Conservation (phyloP, 257 asterid genomes). For the Fraxinus quadrangulata region DNA sequence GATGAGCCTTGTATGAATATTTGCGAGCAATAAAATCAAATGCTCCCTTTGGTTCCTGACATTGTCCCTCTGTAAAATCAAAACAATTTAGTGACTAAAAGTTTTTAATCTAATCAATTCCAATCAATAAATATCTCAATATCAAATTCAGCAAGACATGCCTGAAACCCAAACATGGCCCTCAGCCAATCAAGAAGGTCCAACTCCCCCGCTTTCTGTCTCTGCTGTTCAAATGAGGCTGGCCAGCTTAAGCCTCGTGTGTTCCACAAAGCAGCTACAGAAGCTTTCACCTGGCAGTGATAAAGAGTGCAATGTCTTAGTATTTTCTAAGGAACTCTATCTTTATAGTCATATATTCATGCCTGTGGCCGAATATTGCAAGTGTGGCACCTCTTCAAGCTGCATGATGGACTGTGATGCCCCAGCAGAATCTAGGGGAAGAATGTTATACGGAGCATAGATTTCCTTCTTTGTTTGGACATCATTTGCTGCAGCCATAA, state of each 20-base stretch:
- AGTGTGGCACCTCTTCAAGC: conserved; percentile 81
- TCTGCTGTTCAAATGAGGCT: conserved; percentile 73
- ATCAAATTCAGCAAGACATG: conserved; percentile 38
- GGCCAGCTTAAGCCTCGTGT: conserved; percentile 84
- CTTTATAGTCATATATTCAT: neutral
- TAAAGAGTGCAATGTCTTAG: conserved; percentile 18
- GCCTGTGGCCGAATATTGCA: conserved; percentile 25
- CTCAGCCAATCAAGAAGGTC: conserved; percentile 98
- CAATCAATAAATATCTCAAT: neutral
- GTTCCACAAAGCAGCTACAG: conserved; percentile 70
- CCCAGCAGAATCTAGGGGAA: conserved; percentile 96
- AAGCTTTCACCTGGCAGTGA: conserved; percentile 76
- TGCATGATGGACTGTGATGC: conserved; percentile 94
- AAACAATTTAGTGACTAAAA: conserved; percentile 13
- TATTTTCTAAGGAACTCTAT: neutral
- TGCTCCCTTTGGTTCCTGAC: conserved; percentile 96
- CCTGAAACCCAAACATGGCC: conserved; percentile 99
- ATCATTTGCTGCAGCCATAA: conserved; percentile 96
- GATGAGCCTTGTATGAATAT: conserved; percentile 80
- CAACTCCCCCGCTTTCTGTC: conserved; percentile 78
- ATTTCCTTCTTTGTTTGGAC: conserved; percentile 94
- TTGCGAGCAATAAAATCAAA: conserved; percentile 82
- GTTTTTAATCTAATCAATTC: too few relatives aligned
- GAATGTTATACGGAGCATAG: conserved; percentile 88
- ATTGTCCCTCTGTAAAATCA: conserved; percentile 77